Conservation (phyloP, 2,329 filamentous ascomycete genomes). For the Pseudonectria buxi region DNA sequence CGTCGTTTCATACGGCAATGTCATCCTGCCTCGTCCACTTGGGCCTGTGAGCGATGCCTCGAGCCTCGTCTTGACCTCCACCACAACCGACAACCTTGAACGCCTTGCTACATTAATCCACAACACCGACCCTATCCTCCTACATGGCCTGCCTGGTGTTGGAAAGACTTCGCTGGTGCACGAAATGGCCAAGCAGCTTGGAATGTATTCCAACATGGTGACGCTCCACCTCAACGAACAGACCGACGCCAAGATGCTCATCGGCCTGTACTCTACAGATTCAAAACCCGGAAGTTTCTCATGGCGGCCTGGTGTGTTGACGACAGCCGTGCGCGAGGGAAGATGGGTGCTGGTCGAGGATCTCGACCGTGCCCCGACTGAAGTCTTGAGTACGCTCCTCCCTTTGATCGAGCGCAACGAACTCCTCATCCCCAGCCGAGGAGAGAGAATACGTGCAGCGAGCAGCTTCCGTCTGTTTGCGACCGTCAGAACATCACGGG, state of each 20-base stretch:
- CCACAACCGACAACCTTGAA: conserved; percentile 65
- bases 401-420: conserved; percentile 91
- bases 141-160: conserved; percentile 76
- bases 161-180: conserved; percentile 86
- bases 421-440: conserved; percentile 80
- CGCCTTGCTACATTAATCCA: conserved; percentile 62
- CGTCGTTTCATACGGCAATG: conserved; percentile 58
- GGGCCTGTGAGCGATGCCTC: conserved; percentile 41
- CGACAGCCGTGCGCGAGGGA: conserved; percentile 87
- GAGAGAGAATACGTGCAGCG: conserved; percentile 75
- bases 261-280: conserved; percentile 90
- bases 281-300: conserved; percentile 81
- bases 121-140: conserved; percentile 62
- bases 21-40: conserved; percentile 60
- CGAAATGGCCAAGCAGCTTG: conserved; percentile 72
- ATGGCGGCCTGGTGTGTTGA: conserved; percentile 89
- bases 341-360: conserved; percentile 98
- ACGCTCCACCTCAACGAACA: conserved; percentile 97
- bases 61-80: conserved; percentile 61
- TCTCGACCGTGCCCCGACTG: conserved; percentile 86
- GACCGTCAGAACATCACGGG: conserved; percentile 73
- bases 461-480: conserved; percentile 87
- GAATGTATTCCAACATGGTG: conserved; percentile 75
- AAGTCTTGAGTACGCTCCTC: conserved; percentile 87
- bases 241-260: conserved; percentile 92